Evolutionary conservation across 176 grass and related monocot species (phyloP), one percentile per base, ranked within the genome.

Genomic region (Oryza punctata): DNA sequence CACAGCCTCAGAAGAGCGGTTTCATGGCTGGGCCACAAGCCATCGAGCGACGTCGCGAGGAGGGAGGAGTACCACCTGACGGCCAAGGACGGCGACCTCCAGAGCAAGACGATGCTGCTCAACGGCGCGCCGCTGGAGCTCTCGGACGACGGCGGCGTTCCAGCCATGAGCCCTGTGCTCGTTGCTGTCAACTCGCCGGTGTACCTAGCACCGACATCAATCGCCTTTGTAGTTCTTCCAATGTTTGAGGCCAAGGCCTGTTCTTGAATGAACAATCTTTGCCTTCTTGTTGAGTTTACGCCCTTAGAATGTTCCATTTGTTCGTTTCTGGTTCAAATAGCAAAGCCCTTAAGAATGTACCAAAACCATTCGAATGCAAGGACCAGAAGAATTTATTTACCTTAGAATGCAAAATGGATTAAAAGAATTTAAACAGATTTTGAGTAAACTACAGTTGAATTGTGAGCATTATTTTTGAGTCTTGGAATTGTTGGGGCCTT

Each of bases 31-130:
- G 97, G 93, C 27, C 89, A 81, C 15, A 92, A 87, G 38, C 52
- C 85, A 16, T 77, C 88, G 21, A 72, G 85, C n/a, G 75, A 70
- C 4, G 43, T 52, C 9, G 74, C 76, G 25, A 91, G 46, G 72
- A 86, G 93, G 85, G 93, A 99, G 52, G 93, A 99, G 71, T 99
- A 99, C 69, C 97, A 91, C 80, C 71, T 99, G 80, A 96, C 93
- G 0, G 87, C 89, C 6, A 87, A 92, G 72, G 91, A 92, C 7
- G 81, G 83, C 1, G 66, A 92, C 64, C 77, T 86, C 65, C 85
- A 91, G 73, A 96, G 97, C 87, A 91, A 67, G 82, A 96, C 70
- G 12, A 88, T 96, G 91, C 83, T 99, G 86, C 86, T 99, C 29
- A 99, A 99, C 12, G 91, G 91, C 19, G 37, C 7, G 12, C 81